A percentile compares a stretch with the other conserved stretches of the same genome.
These are phyloP conservation scores for Chlamydomonas reinhardtii DNA, from an alignment of 163 green algal genomes.

Conservation along the genomic window DNA sequence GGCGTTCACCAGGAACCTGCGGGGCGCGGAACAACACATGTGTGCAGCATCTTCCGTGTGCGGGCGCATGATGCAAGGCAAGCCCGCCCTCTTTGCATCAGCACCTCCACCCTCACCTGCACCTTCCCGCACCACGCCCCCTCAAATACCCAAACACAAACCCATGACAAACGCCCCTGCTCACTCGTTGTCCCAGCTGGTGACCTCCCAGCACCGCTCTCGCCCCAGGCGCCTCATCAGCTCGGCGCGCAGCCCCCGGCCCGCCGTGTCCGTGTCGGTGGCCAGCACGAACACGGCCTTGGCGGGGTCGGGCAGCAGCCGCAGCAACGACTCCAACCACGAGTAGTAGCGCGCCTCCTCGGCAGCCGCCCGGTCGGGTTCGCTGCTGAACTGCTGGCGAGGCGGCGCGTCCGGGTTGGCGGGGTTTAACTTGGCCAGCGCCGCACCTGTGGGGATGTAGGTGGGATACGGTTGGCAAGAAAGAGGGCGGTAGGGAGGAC, in stretches of 20 bases:
- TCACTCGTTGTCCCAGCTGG: conserved; percentile 28
- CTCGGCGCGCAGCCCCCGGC: conserved; percentile 72
- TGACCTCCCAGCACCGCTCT: conserved; percentile 71
- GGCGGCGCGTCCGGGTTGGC: not conserved
- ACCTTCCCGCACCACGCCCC: not conserved
- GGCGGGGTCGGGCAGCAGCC: conserved; percentile 4
- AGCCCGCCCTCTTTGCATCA: no score
- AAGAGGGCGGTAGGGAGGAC: not conserved
- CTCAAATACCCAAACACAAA: not conserved
- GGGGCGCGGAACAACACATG: no score
- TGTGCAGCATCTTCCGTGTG: no score
- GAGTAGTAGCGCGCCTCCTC: conserved; percentile 20
- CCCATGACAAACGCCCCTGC: not conserved
- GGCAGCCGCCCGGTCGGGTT: not conserved
- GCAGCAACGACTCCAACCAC: conserved; percentile 70
- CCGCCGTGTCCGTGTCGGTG: conserved; percentile 75
- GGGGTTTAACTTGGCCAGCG: not conserved
- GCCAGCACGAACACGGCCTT: conserved; percentile 66
- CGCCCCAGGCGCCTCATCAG: conserved; percentile 70
- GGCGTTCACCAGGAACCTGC: not conserved
- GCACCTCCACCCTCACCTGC: not conserved
- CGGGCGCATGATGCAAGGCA: no score
- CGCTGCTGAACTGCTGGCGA: not conserved
- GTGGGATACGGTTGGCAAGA: no score
- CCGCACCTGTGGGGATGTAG: not conserved